Evolutionary conservation across 306 rosid genomes (phyloP), one percentile per base, ranked within the genome.

Genomic region (Arachis hypogaea): DNA sequence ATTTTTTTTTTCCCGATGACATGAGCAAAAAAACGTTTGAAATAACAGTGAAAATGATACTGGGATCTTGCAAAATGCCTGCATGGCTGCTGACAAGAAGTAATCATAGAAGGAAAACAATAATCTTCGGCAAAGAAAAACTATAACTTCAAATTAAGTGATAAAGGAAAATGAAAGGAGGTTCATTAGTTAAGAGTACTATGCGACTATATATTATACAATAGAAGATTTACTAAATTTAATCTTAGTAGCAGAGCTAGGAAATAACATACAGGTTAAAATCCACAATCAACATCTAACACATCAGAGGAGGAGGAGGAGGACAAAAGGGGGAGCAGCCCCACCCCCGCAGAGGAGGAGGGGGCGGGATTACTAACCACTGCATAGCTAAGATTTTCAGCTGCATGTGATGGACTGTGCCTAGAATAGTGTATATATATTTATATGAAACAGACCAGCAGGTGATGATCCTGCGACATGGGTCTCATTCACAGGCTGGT

Each of bases 401-500:
- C 78, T 63, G 69, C 68, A 69, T 78, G 62, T 8, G 71, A 71
- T 63, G 67, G 67, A 78, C 81, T 45, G 65, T 66, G 79, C 70
- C 75, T 18, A 66, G 83, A 43, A 75, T 16, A 73, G 60, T 80
- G 67, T 47, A 29, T 40, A 64, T 52, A n/a, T 50, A 43, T 50
- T 11, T 50, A 52, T 1, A 49, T 33, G 11, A 66, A 38, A 65
- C 55, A 60, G 66, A 64, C 63, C 72, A 59, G 75, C 58, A 76
- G 63, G 59, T 40, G 54, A 47, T 5, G 66, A 73, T 73, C 63
- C 72, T 55, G 75, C 54, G 74, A 70, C 64, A 69, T 10, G 49
- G 70, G 62, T 70, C 59, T 82, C 82, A 92, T 85, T 94, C 97
- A 82, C 96, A 88, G 9, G 90, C 94, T n/a, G 94, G 90, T 75